Base-by-base conservation (phyloP, 176 grass and related monocot species). In the Rhynchospora breviuscula region DNA sequence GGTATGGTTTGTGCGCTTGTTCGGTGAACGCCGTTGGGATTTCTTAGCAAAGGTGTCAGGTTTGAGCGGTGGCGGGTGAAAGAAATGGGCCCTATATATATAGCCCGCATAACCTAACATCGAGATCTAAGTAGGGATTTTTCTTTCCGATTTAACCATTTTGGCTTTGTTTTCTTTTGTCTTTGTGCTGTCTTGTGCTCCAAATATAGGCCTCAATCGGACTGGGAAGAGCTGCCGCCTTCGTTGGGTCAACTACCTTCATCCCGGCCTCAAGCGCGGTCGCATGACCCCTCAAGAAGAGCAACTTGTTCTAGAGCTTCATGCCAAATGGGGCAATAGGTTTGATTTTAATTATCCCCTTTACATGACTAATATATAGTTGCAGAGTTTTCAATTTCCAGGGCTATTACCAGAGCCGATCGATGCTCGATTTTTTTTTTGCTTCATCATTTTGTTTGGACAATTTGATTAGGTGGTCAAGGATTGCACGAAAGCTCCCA, bases 1-100 rank as follows among this genome's bases (percentile, higher is more conserved):
- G 93, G 96, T 98, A 95, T 98, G 96, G 96, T 95, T 98, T 90
- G 96, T 98, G 85, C 88, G 96, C 82, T 93, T 98, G 96, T 93
- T 98, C 88, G 96, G 96, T 75, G 93, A 98, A 95, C 96, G 96
- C 33, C 93, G 96, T 91, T 98, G 96, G 96, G 96, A 98, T 93
- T 95, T 93, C 84, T 98, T 98, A 93, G 96, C 96, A 86, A 92
- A 98, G 93, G 96, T 95, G 64, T 98, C 96, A 98, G 96, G 96
- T 98, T 98, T 95, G 96, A 87, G 96, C 96, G 96, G 96, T 98
- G 96, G 96, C 79, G 96, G 96, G 96, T 92, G 92, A 88, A 73
- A 57, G 77, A 87, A 62, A 31, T 59, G 71, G 73, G 84, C 58
- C 54, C 26, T 89, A 49, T 29, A 17, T 89, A 49, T 29, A 17